A percentile compares a stretch with the other conserved stretches of the same genome.
Evolutionary conservation across 257 asterid genomes (phyloP).

Genomic region (Marsdenia floribunda): DNA sequence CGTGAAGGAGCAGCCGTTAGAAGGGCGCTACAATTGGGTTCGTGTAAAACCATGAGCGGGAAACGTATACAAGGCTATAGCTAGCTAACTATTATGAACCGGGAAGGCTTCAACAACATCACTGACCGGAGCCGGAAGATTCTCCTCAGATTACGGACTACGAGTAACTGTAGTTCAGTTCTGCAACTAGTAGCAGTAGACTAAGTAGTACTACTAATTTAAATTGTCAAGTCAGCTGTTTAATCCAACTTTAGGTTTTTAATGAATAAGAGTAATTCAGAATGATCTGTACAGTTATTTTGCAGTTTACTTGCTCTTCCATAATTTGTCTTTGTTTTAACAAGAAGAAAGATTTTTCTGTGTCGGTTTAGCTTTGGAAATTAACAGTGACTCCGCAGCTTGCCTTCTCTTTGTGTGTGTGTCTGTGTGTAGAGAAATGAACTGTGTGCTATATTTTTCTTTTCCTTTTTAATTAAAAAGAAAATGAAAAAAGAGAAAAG

Average conservation of each 20-base stretch:
- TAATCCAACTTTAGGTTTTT: slow-evolving; percentile 5
- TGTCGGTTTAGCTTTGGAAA: not conserved
- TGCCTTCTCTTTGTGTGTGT: not conserved
- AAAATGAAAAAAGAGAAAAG: not conserved
- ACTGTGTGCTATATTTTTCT: not conserved
- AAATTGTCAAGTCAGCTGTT: slow-evolving; percentile 1
- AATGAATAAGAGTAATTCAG: not conserved
- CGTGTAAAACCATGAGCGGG: slow-evolving; percentile 27
- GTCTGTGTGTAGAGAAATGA: not conserved
- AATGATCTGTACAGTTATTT: slow-evolving; percentile 22
- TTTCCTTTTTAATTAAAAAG: not conserved
- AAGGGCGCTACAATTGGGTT: slow-evolving; percentile 32
- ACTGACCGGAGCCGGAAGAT: slow-evolving; percentile 11
- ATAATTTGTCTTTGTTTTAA: not conserved
- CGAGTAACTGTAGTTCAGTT: not conserved
- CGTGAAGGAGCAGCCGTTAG: slow-evolving; percentile 29
- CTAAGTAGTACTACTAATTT: not conserved
- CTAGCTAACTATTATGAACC: slow-evolving; percentile 9
- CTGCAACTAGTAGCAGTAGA: not conserved
- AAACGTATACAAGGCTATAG: slow-evolving; percentile 4
- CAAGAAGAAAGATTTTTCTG: not conserved
- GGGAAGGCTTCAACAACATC: not conserved
- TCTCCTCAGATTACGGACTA: slow-evolving; percentile 3
- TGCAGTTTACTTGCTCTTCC: slow-evolving; percentile 2
- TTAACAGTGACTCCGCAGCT: not conserved